phyloP scores from a whole-genome alignment of 495 filamentous ascomycete genomes.

The Xylaria longipes region DNA sequence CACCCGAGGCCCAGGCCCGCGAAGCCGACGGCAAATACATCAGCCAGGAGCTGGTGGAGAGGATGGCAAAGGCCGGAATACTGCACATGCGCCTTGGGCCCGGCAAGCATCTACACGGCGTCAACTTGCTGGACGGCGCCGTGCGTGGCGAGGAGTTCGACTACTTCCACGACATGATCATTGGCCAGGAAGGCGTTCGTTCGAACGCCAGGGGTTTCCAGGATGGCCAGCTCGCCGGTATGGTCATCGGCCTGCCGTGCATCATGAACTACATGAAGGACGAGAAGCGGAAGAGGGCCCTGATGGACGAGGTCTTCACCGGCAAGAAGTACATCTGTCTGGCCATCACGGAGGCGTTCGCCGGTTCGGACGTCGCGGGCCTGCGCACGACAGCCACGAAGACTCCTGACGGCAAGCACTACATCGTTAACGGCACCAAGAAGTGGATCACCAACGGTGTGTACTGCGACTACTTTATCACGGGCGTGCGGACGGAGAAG shows the following conservation, averaged over 20 bases:
- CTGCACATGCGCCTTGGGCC: conserved; percentile 85
- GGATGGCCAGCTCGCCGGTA: conserved; percentile 71
- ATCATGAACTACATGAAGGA: conserved; percentile 81
- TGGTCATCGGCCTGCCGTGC: conserved; percentile 83
- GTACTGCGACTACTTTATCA: conserved; percentile 84
- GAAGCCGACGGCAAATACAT: conserved; percentile 78
- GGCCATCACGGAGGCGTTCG: conserved; percentile 89
- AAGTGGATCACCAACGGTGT: conserved; percentile 95
- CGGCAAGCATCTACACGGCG: conserved; percentile 79
- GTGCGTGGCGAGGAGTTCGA: conserved; percentile 83
- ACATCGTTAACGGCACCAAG: conserved; percentile 88
- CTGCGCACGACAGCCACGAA: conserved; percentile 81
- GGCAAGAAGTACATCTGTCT: conserved; percentile 89
- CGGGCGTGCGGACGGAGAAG: conserved; percentile 81
- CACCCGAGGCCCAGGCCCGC: conserved; percentile 78
- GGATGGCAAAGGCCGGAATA: conserved; percentile 75
- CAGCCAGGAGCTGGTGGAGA: conserved; percentile 77
- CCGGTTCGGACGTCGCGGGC: conserved; percentile 84
- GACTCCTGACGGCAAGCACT: conserved; percentile 82
- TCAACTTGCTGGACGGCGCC: conserved; percentile 70
- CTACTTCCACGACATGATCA: conserved; percentile 84
- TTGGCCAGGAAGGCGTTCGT: conserved; percentile 74
- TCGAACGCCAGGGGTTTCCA: conserved; percentile 72
- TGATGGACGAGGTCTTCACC: conserved; percentile 74
- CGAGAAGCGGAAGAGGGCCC: conserved; percentile 65